These are phyloP conservation scores for Lophium mytilinum DNA, from an alignment of 495 filamentous ascomycete species.

Conservation along the genomic window DNA sequence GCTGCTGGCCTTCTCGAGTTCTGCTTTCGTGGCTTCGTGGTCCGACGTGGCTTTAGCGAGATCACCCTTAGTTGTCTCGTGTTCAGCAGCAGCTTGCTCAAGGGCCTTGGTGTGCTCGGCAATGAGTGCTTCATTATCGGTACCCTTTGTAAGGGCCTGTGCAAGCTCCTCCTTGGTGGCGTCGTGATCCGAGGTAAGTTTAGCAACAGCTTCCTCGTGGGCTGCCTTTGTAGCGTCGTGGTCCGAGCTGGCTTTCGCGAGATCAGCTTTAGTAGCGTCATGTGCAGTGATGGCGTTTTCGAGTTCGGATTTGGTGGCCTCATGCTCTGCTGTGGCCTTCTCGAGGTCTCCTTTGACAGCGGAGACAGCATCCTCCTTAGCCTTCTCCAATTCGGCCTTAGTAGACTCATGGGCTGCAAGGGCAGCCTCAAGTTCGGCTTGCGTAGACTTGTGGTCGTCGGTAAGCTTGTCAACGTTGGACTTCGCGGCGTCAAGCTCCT, in stretches of 20 bases:
- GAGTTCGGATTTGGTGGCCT: not conserved
- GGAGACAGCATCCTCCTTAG: conserved; percentile 4
- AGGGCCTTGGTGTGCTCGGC: not conserved
- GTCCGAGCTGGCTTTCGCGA: not conserved
- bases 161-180: not conserved
- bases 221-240: not conserved
- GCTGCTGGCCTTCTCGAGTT: not conserved
- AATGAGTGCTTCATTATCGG: not conserved
- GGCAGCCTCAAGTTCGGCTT: not conserved
- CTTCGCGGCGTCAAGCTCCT: conserved; percentile 2
- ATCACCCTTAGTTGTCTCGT: not conserved
- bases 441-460: conserved; percentile 7
- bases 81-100: not conserved
- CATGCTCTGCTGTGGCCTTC: not conserved
- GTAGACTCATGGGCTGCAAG: conserved; percentile 4
- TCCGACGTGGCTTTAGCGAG: not conserved
- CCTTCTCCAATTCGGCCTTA: not conserved
- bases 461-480: conserved; percentile 7
- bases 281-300: not conserved
- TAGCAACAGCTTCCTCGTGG: not conserved
- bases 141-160: not conserved
- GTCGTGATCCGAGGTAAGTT: not conserved
- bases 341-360: not conserved
- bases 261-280: not conserved
- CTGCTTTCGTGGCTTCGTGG: not conserved